A percentile compares a stretch with the other conserved stretches of the same genome.
Evolutionary conservation across 208 protist species (phyloP).

Genomic region (Plasmodiophora brassicae): DNA sequence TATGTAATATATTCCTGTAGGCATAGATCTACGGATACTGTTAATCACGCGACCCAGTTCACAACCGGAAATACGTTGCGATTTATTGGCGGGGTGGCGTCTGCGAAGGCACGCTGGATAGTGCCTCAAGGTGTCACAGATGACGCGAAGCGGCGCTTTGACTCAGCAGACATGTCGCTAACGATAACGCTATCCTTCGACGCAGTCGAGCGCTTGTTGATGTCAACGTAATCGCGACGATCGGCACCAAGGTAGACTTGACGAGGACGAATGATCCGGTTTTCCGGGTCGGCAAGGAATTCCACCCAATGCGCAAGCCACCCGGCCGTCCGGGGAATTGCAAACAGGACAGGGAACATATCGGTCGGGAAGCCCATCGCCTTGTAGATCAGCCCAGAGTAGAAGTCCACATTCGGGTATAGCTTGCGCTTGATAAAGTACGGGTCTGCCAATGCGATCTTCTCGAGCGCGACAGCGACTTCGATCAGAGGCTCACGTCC

Average conservation of each 20-base stretch:
- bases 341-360: slow-evolving; percentile 73
- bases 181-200: background rate
- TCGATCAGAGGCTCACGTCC: slow-evolving; percentile 55
- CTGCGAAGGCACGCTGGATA: too few species aligned
- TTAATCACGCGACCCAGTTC: too few species aligned
- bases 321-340: slow-evolving; percentile 66
- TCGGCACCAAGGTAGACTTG: slow-evolving; percentile 50
- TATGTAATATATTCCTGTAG: too few species aligned
- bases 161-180: slow-evolving; percentile 30
- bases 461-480: slow-evolving; percentile 64
- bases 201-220: background rate
- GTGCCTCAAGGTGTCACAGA: background rate
- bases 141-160: slow-evolving; percentile 34
- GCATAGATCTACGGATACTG: too few species aligned
- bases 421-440: slow-evolving; percentile 68
- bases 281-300: slow-evolving; percentile 52
- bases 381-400: slow-evolving; percentile 58
- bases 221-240: background rate
- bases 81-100: too few species aligned
- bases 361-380: slow-evolving; percentile 62
- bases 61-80: too few species aligned
- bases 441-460: slow-evolving; percentile 59
- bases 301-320: slow-evolving; percentile 58
- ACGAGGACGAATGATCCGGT: slow-evolving; percentile 51
- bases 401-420: slow-evolving; percentile 73